phyloP scores from a whole-genome alignment of 495 filamentous ascomycete species.

The Cryomyces minteri region DNA sequence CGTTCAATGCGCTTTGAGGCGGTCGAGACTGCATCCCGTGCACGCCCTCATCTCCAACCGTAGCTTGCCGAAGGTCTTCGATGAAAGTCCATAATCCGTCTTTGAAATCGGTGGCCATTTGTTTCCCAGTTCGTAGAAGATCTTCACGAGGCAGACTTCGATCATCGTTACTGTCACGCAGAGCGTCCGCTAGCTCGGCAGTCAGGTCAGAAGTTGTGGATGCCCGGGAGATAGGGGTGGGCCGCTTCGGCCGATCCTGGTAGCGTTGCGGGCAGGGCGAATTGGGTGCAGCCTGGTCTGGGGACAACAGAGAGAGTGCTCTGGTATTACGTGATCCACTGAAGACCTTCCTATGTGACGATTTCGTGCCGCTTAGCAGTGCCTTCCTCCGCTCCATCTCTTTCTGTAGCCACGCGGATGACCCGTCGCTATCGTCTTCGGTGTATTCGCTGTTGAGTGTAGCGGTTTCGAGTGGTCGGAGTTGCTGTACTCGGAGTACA shows the following conservation, averaged over 20 bases:
- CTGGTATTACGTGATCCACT: slow-evolving; percentile 58
- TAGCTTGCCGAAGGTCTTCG: slow-evolving; percentile 86
- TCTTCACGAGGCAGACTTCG: slow-evolving; percentile 25
- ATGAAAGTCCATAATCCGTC: slow-evolving; percentile 93
- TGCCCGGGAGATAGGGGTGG: slow-evolving; percentile 6
- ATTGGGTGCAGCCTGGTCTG: slow-evolving; percentile 24
- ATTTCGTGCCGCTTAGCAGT: slow-evolving; percentile 24
- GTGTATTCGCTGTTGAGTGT: slow-evolving; percentile 1
- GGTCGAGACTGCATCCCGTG: slow-evolving; percentile 30
- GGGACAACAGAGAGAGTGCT: slow-evolving; percentile 71
- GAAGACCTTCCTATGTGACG: slow-evolving; percentile 37
- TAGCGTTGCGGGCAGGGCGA: slow-evolving; percentile 18
- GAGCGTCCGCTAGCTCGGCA: slow-evolving; percentile 8
- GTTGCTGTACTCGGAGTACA: slow-evolving; percentile 33
- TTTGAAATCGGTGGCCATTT: slow-evolving; percentile 78
- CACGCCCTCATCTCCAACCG: slow-evolving; percentile 80
- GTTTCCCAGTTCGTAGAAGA: slow-evolving; percentile 50
- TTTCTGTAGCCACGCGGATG: slow-evolving; percentile 21
- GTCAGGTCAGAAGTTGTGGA: slow-evolving; percentile 16
- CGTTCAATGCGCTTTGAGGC: slow-evolving; percentile 16
- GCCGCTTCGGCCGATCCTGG: neutral
- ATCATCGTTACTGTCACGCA: slow-evolving; percentile 12
- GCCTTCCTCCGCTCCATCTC: slow-evolving; percentile 45
- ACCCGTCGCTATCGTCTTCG: slow-evolving; percentile 17
- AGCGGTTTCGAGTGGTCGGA: slow-evolving; percentile 33